Evolutionary conservation across 768 basidiomycete species (phyloP).

Genomic region (Trametes sanguinea): DNA sequence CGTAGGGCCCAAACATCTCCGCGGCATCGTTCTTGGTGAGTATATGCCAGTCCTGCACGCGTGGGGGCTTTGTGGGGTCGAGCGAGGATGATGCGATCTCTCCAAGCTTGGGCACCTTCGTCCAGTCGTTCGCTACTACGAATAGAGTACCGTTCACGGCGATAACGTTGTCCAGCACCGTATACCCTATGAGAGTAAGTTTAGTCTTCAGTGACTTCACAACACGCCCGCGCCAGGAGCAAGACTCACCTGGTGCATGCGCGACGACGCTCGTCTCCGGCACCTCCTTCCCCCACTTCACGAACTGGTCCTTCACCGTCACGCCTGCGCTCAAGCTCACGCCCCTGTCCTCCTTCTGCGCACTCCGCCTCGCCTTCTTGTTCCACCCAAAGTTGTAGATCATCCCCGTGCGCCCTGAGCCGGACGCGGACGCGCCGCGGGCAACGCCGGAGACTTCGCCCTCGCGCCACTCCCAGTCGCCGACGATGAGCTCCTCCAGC

Average conservation of each 20-base stretch:
- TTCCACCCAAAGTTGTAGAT: slow-evolving; percentile 29
- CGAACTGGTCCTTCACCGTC: slow-evolving; percentile 53
- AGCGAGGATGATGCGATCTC: slow-evolving; percentile 47
- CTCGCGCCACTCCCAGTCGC: slow-evolving; percentile 69
- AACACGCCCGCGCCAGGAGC: background rate
- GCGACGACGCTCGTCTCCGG: slow-evolving; percentile 59
- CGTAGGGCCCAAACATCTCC: slow-evolving; percentile 31
- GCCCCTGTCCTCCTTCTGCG: slow-evolving; percentile 26
- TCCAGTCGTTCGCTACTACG: slow-evolving; percentile 68
- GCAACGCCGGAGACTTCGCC: slow-evolving; percentile 57
- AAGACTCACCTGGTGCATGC: slow-evolving; percentile 62
- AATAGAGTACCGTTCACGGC: slow-evolving; percentile 72
- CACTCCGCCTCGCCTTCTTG: slow-evolving; percentile 17
- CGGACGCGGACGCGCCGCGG: slow-evolving; percentile 45
- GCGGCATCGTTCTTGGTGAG: slow-evolving; percentile 27
- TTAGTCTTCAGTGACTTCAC: slow-evolving; percentile 3
- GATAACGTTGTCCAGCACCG: slow-evolving; percentile 80
- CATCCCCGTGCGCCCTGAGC: slow-evolving; percentile 19
- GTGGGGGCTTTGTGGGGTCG: slow-evolving; percentile 41
- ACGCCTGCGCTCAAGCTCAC: slow-evolving; percentile 29
- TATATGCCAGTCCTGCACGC: slow-evolving; percentile 57
- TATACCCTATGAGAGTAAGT: slow-evolving; percentile 60
- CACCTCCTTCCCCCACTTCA: slow-evolving; percentile 55
- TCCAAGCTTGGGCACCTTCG: slow-evolving; percentile 57
- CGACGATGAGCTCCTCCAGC: slow-evolving; percentile 65